Evolutionary conservation across 371 early-diverging fungal species (phyloP).

Genomic region (Mortierella sp.): DNA sequence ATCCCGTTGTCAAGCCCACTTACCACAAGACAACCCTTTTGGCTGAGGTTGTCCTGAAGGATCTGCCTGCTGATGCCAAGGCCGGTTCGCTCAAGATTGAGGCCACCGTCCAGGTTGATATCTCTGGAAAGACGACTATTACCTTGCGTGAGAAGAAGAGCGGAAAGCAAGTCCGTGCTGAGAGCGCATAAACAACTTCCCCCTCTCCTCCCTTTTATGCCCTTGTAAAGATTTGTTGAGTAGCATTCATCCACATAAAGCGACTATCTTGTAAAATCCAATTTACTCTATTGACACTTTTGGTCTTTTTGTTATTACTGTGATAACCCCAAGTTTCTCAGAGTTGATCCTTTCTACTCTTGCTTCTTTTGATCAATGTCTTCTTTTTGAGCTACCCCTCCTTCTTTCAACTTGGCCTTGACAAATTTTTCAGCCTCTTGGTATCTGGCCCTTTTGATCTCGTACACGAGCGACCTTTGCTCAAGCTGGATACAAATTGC

Average conservation of each 20-base stretch:
- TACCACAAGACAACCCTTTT: slow-evolving; percentile 60
- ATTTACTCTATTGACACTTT: neutral
- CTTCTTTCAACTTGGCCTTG: slow-evolving; percentile 10
- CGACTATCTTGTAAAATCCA: neutral
- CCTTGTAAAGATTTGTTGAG: neutral
- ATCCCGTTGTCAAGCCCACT: slow-evolving; percentile 62
- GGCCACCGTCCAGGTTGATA: slow-evolving; percentile 68
- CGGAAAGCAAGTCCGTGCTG: slow-evolving; percentile 59
- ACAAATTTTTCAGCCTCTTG: slow-evolving; percentile 46
- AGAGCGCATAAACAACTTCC: slow-evolving; percentile 41
- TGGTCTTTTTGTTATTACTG: neutral
- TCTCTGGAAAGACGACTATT: slow-evolving; percentile 59
- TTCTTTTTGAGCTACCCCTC: neutral
- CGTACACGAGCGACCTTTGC: slow-evolving; percentile 14
- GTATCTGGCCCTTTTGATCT: slow-evolving; percentile 27
- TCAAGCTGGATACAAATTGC: slow-evolving; percentile 22
- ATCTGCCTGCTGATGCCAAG: slow-evolving; percentile 60
- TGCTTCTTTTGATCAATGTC: neutral
- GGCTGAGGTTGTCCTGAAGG: slow-evolving; percentile 66
- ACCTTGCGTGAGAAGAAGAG: slow-evolving; percentile 69
- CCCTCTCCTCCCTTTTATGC: neutral
- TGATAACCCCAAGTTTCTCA: too few species aligned
- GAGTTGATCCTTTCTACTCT: too few species aligned
- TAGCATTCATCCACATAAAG: neutral
- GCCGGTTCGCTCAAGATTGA: slow-evolving; percentile 66